Percentiles rank a stretch among this genome's conserved stretches.
Evolutionary conservation across 2,329 filamentous ascomycete genomes (phyloP).

Genomic region (Epichloe coenophiala): DNA sequence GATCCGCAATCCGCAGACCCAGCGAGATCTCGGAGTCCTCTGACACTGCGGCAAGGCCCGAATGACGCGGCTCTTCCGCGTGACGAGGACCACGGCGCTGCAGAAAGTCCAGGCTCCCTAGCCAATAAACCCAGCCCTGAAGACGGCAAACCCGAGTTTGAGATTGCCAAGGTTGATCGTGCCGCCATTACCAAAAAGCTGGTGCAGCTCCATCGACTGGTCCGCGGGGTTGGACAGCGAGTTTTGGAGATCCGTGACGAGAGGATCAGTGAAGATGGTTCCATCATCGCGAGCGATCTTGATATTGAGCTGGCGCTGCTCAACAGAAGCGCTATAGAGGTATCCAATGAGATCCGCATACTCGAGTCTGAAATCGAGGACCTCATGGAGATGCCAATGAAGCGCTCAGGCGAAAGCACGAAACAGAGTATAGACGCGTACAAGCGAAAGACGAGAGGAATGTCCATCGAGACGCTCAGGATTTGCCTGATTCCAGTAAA

Average conservation of each 20-base stretch:
- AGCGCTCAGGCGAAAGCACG: slow-evolving; percentile 6
- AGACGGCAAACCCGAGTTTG: not conserved
- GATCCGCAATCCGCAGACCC: slow-evolving; percentile 7
- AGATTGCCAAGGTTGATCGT: slow-evolving; percentile 1
- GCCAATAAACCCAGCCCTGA: not conserved
- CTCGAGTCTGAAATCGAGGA: slow-evolving; percentile 6
- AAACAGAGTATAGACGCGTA: slow-evolving; percentile 34
- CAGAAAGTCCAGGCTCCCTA: not conserved
- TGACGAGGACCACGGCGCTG: not conserved
- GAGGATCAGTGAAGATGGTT: not conserved
- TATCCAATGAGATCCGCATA: slow-evolving; percentile 6
- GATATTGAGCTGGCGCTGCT: slow-evolving; percentile 20
- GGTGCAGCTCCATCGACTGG: slow-evolving; percentile 2
- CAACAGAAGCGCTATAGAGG: slow-evolving; percentile 4
- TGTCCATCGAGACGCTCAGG: slow-evolving; percentile 39
- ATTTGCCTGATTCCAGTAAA: slow-evolving; percentile 48
- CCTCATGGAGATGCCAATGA: not conserved
- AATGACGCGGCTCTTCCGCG: not conserved
- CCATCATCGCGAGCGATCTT: not conserved
- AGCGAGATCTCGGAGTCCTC: not conserved
- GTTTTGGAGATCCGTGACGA: slow-evolving; percentile 4
- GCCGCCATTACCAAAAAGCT: slow-evolving; percentile 1
- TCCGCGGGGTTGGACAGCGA: slow-evolving; percentile 1
- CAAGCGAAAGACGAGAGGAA: slow-evolving; percentile 41
- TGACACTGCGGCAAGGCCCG: not conserved